Base-by-base conservation (phyloP, 371 early-diverging fungal genomes). In the Blastocladiella emersonii region DNA sequence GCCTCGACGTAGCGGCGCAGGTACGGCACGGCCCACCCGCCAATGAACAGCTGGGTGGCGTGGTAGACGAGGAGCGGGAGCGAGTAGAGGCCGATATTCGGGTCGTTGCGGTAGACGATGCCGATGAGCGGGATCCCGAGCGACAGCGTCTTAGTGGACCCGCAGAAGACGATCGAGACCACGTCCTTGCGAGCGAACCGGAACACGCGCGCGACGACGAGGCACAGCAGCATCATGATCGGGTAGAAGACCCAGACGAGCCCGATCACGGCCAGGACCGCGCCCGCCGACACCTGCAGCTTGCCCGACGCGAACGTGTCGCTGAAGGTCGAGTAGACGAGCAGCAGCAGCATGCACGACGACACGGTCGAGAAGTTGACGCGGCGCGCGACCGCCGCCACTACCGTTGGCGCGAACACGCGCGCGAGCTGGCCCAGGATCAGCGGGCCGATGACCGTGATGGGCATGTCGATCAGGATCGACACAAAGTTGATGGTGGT, bases 91-190 rank as follows among this genome's bases (percentile, higher is more conserved):
- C 86, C 89, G 17, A 84, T 72, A 57, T 79, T 68, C 15, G 67
- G 74, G 25, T 70, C 74, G 32, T 27, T 61, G n/a, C 67, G 70
- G 65, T 83, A 88, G 35, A 88, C 71, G 12, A 87, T 81, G 68
- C 85, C 84, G 71, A 88, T 85, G 66, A 88, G 70, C 1, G 89
- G 89, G 6, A 87, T 81, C 2, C 89, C 89, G 77, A 88, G 78
- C 3, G 87, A 85, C 0, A 88, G 83, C 0, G 89, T 86, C 67
- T 88, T 88, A 0, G 86, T 86, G 5, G 85, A 85, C 27, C 82
- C 87, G 67, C 85, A 85, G 67, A 67, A 68, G 72, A 80, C 77
- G 34, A 83, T 74, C 37, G 85, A 84, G 32, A 82, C 80, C 0
- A 82, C 76, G 49, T 79, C 82, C 56, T 71, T 72, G 6, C 78